Base-by-base conservation (phyloP, 2,329 filamentous ascomycete species). In the Fusarium tricinctum region DNA sequence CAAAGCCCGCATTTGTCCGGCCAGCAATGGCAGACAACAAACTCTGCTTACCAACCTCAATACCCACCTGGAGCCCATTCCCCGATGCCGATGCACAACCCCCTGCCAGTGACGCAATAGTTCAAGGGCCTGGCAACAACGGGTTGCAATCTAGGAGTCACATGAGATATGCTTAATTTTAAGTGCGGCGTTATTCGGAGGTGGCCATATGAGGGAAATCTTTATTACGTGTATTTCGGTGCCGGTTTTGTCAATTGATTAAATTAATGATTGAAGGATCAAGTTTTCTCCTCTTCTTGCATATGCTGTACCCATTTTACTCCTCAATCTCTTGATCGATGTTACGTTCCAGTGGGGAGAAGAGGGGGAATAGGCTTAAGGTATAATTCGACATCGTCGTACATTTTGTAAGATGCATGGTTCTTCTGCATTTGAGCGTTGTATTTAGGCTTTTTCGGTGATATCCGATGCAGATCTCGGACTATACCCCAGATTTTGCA, bases 381-480 rank as follows among this genome's bases (percentile, higher is more conserved):
- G 53, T 17, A 32, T 43, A 44, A 46, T 38, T 44, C 20, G 23
- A 38, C 7, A 47, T 66, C 20, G 14, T 33, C 3, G 30, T 14
- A 33, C 5, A 15, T 33, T 6, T 10, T 23, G 20, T 44, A 33
- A 51, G 33, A 26, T 50, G 42, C 35, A 45, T 23, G 53, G 20
- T 39, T 26, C 38, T 46, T 15, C 52, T 30, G 54, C 20, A 26
- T 33, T 52, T 7, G 9, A 38, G 30, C 19, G 60, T 54, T 12
- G 30, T 23, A 42, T 59, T 15, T 3, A 22, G 23, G 17, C 17
- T 30, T 15, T 39, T 44, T 20, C 39, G 40, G 63, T 47, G 38
- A 35, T 12, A 1, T 15, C 13, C 33, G 1, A 13, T 63, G 63
- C 35, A 67, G 51, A 67, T 67, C 63, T 42, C 17, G 22, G 19